Evolutionary conservation across 352 stramenopile genomes (phyloP).

Genomic region (Phytophthora parvispora): DNA sequence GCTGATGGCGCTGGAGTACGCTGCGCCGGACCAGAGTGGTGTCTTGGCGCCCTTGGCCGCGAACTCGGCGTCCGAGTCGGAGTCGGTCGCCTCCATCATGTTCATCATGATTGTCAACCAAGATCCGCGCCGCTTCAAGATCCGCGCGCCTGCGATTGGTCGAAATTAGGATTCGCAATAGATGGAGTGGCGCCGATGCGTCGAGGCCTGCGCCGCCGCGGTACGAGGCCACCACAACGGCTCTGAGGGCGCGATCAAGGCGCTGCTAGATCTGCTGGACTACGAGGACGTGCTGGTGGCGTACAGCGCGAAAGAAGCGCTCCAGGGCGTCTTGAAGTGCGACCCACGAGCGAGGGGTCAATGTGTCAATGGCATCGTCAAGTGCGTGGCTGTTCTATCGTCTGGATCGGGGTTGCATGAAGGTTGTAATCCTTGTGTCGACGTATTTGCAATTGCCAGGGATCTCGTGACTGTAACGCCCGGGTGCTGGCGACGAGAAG

Average conservation of each 20-base stretch:
- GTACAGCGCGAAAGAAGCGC: slow-evolving; percentile 51
- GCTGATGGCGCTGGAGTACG: slow-evolving; percentile 55
- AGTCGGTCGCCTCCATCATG: slow-evolving; percentile 35
- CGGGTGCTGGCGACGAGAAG: slow-evolving; percentile 10
- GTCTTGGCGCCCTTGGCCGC: slow-evolving; percentile 11
- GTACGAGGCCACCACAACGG: slow-evolving; percentile 3
- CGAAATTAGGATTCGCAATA: slow-evolving; percentile 1
- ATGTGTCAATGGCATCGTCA: slow-evolving; percentile 26
- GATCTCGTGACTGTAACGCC: not conserved
- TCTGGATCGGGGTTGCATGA: not conserved
- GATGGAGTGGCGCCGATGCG: slow-evolving; percentile 20
- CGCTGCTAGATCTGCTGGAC: slow-evolving; percentile 34
- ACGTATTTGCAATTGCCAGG: slow-evolving; percentile 7
- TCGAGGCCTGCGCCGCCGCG: slow-evolving; percentile 9
- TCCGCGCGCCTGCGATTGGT: slow-evolving; percentile 22
- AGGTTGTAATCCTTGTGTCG: slow-evolving; percentile 6
- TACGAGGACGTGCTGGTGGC: slow-evolving; percentile 50
- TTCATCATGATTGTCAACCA: slow-evolving; percentile 23
- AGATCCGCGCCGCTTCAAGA: slow-evolving; percentile 41
- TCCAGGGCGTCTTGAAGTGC: slow-evolving; percentile 24
- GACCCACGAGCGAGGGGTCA: not conserved
- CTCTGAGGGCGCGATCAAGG: slow-evolving; percentile 1
- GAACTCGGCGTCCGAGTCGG: slow-evolving; percentile 9
- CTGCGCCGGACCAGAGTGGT: slow-evolving; percentile 16
- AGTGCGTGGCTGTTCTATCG: slow-evolving; percentile 18